Base-by-base conservation (phyloP, 2,329 filamentous ascomycete genomes). In the Ophiocordyceps camponoti-leonardi region DNA sequence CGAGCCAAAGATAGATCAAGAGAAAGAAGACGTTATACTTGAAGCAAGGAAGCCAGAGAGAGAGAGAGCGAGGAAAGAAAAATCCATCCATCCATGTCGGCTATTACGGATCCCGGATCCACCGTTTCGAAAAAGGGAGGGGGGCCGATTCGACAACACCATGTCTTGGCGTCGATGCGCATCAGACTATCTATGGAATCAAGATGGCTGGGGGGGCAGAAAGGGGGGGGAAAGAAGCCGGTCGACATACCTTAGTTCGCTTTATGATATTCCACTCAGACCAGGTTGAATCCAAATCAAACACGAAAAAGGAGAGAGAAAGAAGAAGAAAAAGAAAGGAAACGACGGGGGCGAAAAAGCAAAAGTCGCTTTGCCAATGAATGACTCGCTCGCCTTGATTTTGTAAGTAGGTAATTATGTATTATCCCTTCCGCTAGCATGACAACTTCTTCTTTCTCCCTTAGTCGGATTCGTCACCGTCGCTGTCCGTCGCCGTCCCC, bases 401-500 rank as follows among this genome's bases (percentile, higher is more conserved):
- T n/a, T n/a, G n/a, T n/a, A n/a, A n/a, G n/a, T n/a, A n/a, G 22
- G 22, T 23, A 23, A 23, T 23, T 13, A 6, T n/a, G 5, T 16
- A 14, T 33, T 33, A 7, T 2, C 16, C 31, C 31, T 16, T 33
- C 31, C 31, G 16, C 31, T 33, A n/a, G 31, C 16, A 39, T 39
- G 35, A 18, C 35, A 18, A n/a, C n/a, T n/a, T n/a, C n/a, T n/a
- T n/a, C n/a, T 22, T 20, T 19, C 16, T n/a, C 30, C 12, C n/a
- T 42, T 55, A 66, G 48, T 66, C 62, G 31, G 62, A 63, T 43
- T 62, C 64, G 16, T 62, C 67, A 3, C 16, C 35, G 16, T 19
- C 35, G 10, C 16, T 6, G 6, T 39, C 26, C 26, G 26, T 28
- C 26, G 26, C 26, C 26, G 26, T 28, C 6, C 4, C 26, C 26